Conservation (phyloP, 257 asterid species). For the Jasminum sambac region DNA sequence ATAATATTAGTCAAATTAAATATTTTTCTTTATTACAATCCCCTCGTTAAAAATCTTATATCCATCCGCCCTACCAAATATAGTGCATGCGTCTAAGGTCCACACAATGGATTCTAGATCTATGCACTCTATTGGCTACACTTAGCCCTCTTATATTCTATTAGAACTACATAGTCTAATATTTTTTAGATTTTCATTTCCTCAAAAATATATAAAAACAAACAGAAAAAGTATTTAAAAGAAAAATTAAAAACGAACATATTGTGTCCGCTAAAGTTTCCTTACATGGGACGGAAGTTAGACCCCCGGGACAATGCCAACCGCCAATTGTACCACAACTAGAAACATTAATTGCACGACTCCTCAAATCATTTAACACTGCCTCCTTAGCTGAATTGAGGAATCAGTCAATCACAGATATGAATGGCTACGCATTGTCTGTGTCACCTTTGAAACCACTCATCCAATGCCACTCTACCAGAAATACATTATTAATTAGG, state of each 20-base stretch:
- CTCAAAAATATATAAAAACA: no score
- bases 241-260: not conserved
- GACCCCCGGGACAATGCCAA: not conserved
- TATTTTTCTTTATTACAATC: no score
- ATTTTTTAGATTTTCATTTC: no score
- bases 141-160: no score
- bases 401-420: slow-evolving; percentile 5
- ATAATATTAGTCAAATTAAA: no score
- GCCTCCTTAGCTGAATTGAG: not conserved
- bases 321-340: not conserved
- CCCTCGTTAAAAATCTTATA: no score
- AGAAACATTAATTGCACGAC: not conserved
- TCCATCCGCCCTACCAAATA: no score
- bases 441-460: slow-evolving; percentile 49
- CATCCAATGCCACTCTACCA: slow-evolving; percentile 20
- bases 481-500: slow-evolving; percentile 14
- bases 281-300: not conserved
- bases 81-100: no score
- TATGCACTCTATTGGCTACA: no score
- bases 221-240: no score
- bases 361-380: not conserved
- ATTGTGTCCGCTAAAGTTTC: not conserved
- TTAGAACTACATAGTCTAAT: no score
- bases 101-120: no score
- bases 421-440: slow-evolving; percentile 51